phyloP scores from a whole-genome alignment of 1,284 basidiomycete genomes.

The Paramarasmius palmivorus region DNA sequence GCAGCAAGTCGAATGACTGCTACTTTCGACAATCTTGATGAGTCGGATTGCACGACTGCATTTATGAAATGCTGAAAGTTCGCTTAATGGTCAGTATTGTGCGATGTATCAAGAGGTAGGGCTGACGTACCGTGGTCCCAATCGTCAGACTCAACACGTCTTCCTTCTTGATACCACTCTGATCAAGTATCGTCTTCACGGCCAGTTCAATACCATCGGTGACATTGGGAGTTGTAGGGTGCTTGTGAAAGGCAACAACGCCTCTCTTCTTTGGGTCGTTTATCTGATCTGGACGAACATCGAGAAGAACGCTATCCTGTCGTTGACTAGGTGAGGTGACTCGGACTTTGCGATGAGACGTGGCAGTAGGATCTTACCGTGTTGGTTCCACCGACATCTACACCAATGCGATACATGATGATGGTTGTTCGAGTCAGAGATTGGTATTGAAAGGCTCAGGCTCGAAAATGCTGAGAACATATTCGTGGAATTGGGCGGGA shows the following conservation, averaged over 20 bases:
- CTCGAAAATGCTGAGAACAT: neutral
- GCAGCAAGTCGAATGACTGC: conserved; percentile 50
- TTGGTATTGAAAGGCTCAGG: neutral
- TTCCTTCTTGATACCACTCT: conserved; percentile 28
- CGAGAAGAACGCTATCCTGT: conserved; percentile 55
- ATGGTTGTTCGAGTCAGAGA: conserved; percentile 16
- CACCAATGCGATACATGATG: conserved; percentile 42
- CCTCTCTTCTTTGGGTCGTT: conserved; percentile 33
- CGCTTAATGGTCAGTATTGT: neutral
- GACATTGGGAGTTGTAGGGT: conserved; percentile 51
- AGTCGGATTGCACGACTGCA: conserved; percentile 51
- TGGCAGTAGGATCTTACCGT: conserved; percentile 23
- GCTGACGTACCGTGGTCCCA: conserved; percentile 41
- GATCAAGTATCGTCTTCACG: conserved; percentile 37
- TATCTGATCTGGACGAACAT: conserved; percentile 30
- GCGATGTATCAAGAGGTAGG: neutral
- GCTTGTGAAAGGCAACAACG: conserved; percentile 51
- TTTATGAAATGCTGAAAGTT: conserved; percentile 39
- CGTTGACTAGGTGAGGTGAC: too few species aligned
- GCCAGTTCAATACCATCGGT: conserved; percentile 52
- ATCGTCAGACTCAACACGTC: conserved; percentile 44
- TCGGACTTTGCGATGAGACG: too few species aligned
- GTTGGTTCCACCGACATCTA: conserved; percentile 45
- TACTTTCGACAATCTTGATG: conserved; percentile 42
- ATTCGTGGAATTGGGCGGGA: too few species aligned